Base-by-base conservation (phyloP, 2,329 filamentous ascomycete species). In the Gliomastix tumulicola region DNA sequence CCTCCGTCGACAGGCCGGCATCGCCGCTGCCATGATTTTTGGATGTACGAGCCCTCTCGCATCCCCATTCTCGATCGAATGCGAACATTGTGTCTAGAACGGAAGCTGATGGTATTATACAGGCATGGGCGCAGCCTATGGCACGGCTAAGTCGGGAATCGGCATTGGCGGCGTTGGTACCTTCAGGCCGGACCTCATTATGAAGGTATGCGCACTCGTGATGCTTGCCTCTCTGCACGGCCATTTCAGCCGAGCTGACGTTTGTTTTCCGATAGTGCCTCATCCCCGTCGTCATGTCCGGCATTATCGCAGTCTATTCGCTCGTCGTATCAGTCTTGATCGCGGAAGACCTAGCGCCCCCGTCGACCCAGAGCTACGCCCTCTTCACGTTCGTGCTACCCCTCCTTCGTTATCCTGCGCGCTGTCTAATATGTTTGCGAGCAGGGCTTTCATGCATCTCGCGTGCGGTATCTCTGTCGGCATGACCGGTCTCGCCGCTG, bases 251-350 rank as follows among this genome's bases (percentile, higher is more conserved):
- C n/a, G n/a, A n/a, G n/a, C n/a, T n/a, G n/a, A n/a, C n/a, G n/a
- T n/a, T n/a, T n/a, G n/a, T n/a, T n/a, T n/a, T n/a, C n/a, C n/a
- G n/a, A n/a, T 50, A 88, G 84, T 89, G 83, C 39, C 69, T 90
- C 36, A 89, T 90, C 49, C 85, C 86, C 44, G 85, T 92, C 47
- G 82, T 98, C 70, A 98, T 98, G 92, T 94, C 92, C 51, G 92
- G 92, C 78, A 98, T 98, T 59, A 88, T 98, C 55, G 92, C 92
- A 40, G 92, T 98, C 49, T 98, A 98, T 68, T 87, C 89, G 35
- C 84, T 98, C 50, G 92, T 98, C 54, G 89, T 98, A 49, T 85
- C 90, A 15, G 92, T 98, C 55, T 78, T 98, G 49, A 98, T 98
- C 59, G 87, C 88, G 38, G 84, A 88, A 62, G 88, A 95, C 60